Conservation (phyloP, 768 basidiomycete species). For the Collybiopsis luxurians region DNA sequence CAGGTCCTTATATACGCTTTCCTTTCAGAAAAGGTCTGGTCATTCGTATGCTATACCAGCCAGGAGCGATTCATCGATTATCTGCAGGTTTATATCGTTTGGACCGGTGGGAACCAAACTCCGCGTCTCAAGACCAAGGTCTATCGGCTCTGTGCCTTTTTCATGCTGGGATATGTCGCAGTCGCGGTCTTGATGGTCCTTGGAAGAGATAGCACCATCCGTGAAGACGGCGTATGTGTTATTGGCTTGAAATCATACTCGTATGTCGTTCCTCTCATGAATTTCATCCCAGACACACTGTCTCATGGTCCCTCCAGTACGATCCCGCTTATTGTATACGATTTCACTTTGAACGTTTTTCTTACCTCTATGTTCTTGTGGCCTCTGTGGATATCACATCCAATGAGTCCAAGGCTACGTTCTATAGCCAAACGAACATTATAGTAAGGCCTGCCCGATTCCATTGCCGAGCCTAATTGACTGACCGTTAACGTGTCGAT, state of each 20-base stretch:
- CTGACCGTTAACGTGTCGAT: not conserved
- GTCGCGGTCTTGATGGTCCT: conserved; percentile 1
- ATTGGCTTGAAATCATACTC: conserved; percentile 4
- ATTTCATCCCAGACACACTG: not conserved
- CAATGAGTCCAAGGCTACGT: conserved; percentile 3
- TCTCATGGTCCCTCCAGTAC: not conserved
- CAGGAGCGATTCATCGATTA: not conserved
- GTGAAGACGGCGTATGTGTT: conserved; percentile 2
- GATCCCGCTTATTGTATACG: conserved; percentile 2
- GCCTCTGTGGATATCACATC: conserved; percentile 5
- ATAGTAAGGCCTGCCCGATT: not conserved
- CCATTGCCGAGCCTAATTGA: not conserved
- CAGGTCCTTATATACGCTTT: conserved; percentile 8
- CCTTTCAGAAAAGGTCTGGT: conserved; percentile 7
- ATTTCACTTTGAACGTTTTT: conserved; percentile 1
- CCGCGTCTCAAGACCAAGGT: not conserved
- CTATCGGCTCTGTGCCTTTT: conserved; percentile 1
- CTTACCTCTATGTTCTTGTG: conserved; percentile 9
- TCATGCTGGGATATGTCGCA: not conserved
- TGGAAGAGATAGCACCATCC: conserved; percentile 1
- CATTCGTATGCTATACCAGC: not conserved
- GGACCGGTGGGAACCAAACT: conserved; percentile 6
- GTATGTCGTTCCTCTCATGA: not conserved
- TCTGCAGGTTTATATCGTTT: conserved; percentile 5
- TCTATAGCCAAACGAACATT: conserved; percentile 3